A percentile compares a stretch with the other conserved stretches of the same genome.
These are phyloP conservation scores for Paramyrothecium roridum DNA, from an alignment of 2,329 filamentous ascomycete species.

Conservation along the genomic window DNA sequence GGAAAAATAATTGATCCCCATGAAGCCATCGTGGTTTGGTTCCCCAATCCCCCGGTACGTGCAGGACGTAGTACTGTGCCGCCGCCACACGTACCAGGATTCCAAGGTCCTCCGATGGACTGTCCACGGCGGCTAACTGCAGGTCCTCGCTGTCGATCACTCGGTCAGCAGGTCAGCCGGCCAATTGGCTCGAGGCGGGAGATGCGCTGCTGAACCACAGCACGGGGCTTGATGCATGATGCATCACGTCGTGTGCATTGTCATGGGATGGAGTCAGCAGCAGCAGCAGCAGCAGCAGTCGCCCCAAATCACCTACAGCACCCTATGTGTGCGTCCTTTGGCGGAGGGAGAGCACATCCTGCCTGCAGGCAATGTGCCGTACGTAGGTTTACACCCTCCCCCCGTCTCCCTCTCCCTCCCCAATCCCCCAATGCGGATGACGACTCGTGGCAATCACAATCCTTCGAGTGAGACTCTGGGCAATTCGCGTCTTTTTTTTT, in stretches of 20 bases:
- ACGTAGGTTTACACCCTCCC: too few relatives aligned
- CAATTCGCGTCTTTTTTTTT: background rate
- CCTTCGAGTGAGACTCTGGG: background rate
- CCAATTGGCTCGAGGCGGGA: conserved; percentile 1
- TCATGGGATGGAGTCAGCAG: conserved; percentile 2
- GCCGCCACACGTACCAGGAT: background rate
- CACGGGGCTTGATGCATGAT: background rate
- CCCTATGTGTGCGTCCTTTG: too few relatives aligned
- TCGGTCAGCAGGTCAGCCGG: conserved; percentile 2
- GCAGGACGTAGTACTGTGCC: conserved; percentile 1
- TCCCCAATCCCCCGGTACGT: background rate
- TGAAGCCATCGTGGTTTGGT: conserved; percentile 4
- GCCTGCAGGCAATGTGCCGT: too few relatives aligned
- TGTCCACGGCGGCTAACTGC: conserved; percentile 1
- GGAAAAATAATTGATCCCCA: conserved; percentile 4
- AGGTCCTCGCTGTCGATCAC: conserved; percentile 2
- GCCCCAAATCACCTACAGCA: too few relatives aligned
- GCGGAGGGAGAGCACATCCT: too few relatives aligned
- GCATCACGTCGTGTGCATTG: background rate
- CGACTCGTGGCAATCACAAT: background rate
- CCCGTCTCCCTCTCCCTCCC: too few relatives aligned
- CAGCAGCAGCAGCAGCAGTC: background rate
- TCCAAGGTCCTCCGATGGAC: background rate
- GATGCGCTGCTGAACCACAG: background rate
- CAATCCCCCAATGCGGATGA: too few relatives aligned